Conservation (phyloP, 352 stramenopile genomes). For the Phytopythium ostracodes region DNA sequence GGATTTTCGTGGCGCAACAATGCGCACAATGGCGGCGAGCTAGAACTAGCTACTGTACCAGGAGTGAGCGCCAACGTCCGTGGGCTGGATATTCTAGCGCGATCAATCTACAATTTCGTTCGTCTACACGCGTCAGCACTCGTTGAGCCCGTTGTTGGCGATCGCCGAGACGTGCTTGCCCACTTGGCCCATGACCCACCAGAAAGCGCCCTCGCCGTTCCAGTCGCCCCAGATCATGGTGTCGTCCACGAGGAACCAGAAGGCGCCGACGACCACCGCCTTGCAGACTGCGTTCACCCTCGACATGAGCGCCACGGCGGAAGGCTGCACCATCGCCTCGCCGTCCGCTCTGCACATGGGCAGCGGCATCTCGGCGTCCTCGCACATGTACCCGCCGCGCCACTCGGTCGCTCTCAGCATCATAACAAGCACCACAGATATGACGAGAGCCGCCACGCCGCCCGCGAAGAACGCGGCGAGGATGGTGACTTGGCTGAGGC, state of each 20-base stretch:
- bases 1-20: too few species aligned
- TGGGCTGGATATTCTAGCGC: too few species aligned
- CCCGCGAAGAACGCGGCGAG: neutral
- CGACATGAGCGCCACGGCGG: constrained; percentile 2
- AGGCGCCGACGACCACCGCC: neutral
- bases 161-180: constrained; percentile 1
- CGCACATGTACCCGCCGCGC: neutral
- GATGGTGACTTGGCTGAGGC: neutral
- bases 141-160: constrained; percentile 1
- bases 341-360: neutral
- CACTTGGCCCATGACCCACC: constrained; percentile 2
- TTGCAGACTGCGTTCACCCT: neutral
- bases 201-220: neutral
- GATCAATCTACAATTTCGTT: too few species aligned
- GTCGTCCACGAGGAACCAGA: constrained; percentile 3
- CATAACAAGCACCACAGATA: neutral
- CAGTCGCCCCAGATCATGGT: neutral
- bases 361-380: neutral
- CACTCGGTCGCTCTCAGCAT: neutral
- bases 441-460: neutral
- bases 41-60: too few species aligned
- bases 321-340: neutral
- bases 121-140: neutral
- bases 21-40: too few species aligned
- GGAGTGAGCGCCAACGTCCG: too few species aligned